These are phyloP conservation scores for Mycena kentingensis DNA, from an alignment of 768 basidiomycete genomes.

Conservation along the genomic window DNA sequence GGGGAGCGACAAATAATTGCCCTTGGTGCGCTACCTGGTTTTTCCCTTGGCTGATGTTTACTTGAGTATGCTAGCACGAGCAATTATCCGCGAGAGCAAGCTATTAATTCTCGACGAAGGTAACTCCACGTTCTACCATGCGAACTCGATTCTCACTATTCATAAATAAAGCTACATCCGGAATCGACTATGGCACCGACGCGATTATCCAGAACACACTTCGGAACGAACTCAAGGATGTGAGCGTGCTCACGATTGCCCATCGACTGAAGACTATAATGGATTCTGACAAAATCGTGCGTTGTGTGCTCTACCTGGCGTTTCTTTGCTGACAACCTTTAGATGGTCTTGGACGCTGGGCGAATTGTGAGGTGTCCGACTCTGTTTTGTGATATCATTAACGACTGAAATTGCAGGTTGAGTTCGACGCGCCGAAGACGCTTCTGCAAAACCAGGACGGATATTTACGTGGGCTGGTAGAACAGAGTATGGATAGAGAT, in stretches of 20 bases:
- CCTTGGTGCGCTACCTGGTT: constrained; percentile 36
- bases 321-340: not conserved
- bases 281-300: constrained; percentile 30
- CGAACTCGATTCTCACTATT: constrained; percentile 16
- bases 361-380: too few species aligned
- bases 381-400: too few species aligned
- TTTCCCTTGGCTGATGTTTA: not conserved
- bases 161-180: not conserved
- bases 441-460: too few species aligned
- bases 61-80: constrained; percentile 49
- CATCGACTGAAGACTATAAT: constrained; percentile 38
- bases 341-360: constrained; percentile 41
- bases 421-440: too few species aligned
- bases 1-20: constrained; percentile 72
- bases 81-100: constrained; percentile 46
- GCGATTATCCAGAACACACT: constrained; percentile 46
- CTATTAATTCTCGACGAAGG: constrained; percentile 18
- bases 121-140: constrained; percentile 28
- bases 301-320: constrained; percentile 22
- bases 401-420: too few species aligned
- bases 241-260: constrained; percentile 46
- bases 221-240: constrained; percentile 33
- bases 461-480: too few species aligned
- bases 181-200: constrained; percentile 47
- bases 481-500: too few species aligned